Conservation (phyloP, 257 asterid genomes). For the Euphrasia confusa region DNA sequence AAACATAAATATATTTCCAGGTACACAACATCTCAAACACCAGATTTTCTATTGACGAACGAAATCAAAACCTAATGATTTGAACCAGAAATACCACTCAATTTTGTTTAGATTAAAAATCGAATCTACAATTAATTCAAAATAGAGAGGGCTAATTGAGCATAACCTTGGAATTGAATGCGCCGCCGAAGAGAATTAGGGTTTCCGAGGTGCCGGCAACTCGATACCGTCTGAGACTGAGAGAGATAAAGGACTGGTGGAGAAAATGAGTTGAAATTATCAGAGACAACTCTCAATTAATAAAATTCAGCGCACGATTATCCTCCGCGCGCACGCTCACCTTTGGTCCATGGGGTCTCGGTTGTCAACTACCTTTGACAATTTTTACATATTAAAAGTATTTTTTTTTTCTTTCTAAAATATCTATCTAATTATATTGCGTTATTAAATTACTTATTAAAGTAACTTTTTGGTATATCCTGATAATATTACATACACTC, state of each 20-base stretch:
- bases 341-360: slow-evolving; percentile 30
- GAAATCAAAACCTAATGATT: slow-evolving; percentile 9
- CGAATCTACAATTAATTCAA: slow-evolving; percentile 22
- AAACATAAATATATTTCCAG: too few species aligned
- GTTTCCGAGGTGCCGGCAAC: slow-evolving; percentile 32
- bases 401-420: too few species aligned
- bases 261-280: slow-evolving; percentile 20
- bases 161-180: slow-evolving; percentile 10
- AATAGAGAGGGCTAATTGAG: not conserved
- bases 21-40: not conserved
- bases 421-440: too few species aligned
- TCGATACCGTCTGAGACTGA: slow-evolving; percentile 7
- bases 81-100: slow-evolving; percentile 1
- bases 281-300: slow-evolving; percentile 21
- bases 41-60: not conserved
- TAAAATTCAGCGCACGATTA: slow-evolving; percentile 29
- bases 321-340: slow-evolving; percentile 34
- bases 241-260: slow-evolving; percentile 16
- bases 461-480: too few species aligned
- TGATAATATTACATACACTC: too few species aligned
- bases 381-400: too few species aligned
- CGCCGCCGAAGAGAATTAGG: slow-evolving; percentile 36
- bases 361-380: slow-evolving; percentile 9
- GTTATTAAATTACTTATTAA: too few species aligned
- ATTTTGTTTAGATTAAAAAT: not conserved